Base-by-base conservation (phyloP, 2,329 filamentous ascomycete genomes). In the Microascus cirrosus region DNA sequence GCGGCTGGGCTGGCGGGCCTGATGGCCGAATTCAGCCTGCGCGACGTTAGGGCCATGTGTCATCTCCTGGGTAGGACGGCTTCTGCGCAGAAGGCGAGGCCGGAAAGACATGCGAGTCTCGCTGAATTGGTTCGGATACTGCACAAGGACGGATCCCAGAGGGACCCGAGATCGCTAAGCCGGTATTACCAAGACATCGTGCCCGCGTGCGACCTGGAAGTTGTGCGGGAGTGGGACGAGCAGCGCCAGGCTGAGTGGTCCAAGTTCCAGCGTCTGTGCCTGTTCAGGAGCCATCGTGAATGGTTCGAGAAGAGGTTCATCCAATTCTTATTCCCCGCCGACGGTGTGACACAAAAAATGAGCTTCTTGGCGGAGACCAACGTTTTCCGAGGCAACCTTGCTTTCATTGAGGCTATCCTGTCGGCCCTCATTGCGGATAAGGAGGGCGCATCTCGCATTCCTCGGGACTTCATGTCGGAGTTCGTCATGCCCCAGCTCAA, bases 21-120 rank as follows among this genome's bases (percentile, higher is more conserved):
- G 25, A 66, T 67, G 65, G 58, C 60, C 24, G 60, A 63, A n/a
- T 64, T 67, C 52, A 67, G 65, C 57, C 59, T 66, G 18, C 51
- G 52, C 24, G 65, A 66, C 24, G 59, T 67, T 0, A 58, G 59
- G 4, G 2, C 25, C 5, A 20, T 65, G 3, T 67, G 64, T 34
- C 61, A 55, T 6, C 35, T 34, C 15, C 60, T 67, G 3, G 65
- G 65, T 8, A 36, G 56, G 2, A 66, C 65, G 2, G 56, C 64
- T 1, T 63, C 64, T 1, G 64, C 65, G 2, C 12, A 32, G 8
- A 61, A 63, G 5, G 61, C 54, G 15, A 63, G 60, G 12, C 18
- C 59, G 0, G 65, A 66, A 36, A 65, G 65, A 22, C 64, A 63
- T 2, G 58, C 58, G 5, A 65, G 60, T 8, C 58, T 67, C 3